phyloP scores from a whole-genome alignment of 2,329 filamentous ascomycete genomes.

The Venturia nashicola region DNA sequence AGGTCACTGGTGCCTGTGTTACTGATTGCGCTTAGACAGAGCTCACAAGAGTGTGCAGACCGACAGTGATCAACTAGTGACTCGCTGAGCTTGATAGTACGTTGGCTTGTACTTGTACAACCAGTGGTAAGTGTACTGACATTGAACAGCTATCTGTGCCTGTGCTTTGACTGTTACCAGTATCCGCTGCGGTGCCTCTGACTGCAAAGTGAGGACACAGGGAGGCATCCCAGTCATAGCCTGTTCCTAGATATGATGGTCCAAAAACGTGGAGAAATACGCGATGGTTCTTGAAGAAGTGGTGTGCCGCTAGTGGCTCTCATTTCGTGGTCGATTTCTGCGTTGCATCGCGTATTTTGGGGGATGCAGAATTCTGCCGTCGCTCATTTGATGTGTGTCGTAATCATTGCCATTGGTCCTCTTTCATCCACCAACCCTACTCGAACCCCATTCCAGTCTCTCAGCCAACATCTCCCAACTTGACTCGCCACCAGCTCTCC shows the following conservation, averaged over 20 bases:
- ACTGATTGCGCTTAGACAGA: no score
- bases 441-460: slow-evolving; percentile 47
- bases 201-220: neutral
- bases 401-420: neutral
- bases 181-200: no score
- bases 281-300: neutral
- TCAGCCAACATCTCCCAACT: slow-evolving; percentile 76
- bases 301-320: neutral
- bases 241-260: neutral
- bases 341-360: neutral
- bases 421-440: neutral
- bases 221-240: neutral
- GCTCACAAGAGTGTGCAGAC: no score
- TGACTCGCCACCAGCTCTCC: slow-evolving; percentile 57
- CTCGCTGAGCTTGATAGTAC: neutral
- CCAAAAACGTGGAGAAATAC: neutral
- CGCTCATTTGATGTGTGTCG: neutral
- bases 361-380: neutral
- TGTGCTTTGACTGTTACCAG: neutral
- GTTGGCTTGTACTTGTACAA: neutral
- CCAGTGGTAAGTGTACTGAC: neutral
- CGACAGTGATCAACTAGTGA: neutral
- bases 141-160: neutral
- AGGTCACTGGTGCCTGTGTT: no score
- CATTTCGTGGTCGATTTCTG: neutral